Evolutionary conservation across 2,329 filamentous ascomycete species (phyloP), one percentile per base, ranked within the genome.

Genomic region (Arthrobotrys sinensis): DNA sequence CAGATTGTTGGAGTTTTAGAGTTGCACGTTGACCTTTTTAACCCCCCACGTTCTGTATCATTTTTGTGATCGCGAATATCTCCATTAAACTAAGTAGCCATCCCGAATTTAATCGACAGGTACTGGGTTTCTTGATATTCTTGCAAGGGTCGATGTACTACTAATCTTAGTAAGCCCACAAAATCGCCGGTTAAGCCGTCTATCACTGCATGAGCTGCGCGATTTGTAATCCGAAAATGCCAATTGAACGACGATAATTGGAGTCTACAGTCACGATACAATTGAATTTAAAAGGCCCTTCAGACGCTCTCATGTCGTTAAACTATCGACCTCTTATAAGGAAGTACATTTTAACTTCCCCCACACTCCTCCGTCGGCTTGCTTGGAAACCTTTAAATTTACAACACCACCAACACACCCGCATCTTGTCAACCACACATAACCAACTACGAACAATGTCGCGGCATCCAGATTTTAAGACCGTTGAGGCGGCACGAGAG

Each of bases 391-490:
- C 36, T 60, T 60, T 60, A 43, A 60, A 60, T 43, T 28, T 60
- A 24, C 55, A 60, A 60, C 55, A 24, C 34, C 32, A 16, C 38
- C 60, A 65, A 48, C 60, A 21, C 40, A 38, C 50, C 38, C 36
- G 60, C 40, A 43, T 16, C 3, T 43, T 66, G 5, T 40, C 69
- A 24, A 66, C 14, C 32, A 14, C 19, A n/a, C 11, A 43, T 3
- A 11, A 19, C 24, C 55, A 11, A n/a, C 5, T 52, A 4, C 11
- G 14, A n/a, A 46, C 24, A 1, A 73, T 73, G 69, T 73, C 69
- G 38, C 89, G 89, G 1, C 91, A 93, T 84, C 88, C 88, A 1
- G 91, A 95, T 85, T 95, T 95, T 86, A 92, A 93, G 82, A 84
- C 85, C 19, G 90, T 93, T 69, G 91, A 95, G 85, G 87, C 87